A percentile compares a stretch with the other conserved stretches of the same genome.
Evolutionary conservation across 768 basidiomycete species (phyloP).

Genomic region (Pleurotus djamor): DNA sequence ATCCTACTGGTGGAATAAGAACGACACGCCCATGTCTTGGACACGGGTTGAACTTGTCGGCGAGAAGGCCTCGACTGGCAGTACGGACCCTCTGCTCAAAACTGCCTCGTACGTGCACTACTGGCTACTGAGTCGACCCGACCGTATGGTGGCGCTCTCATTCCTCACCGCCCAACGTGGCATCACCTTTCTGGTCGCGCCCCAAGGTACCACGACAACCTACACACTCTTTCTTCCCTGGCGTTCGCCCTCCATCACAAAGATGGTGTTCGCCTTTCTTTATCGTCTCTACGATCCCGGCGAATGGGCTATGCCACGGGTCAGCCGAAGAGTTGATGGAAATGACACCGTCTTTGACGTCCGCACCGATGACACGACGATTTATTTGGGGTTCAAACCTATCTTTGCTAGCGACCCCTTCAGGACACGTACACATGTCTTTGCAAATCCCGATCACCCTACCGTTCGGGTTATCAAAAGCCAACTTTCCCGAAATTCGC

Average conservation of each 20-base stretch:
- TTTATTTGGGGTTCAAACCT: neutral
- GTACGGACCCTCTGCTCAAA: neutral
- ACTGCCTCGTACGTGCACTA: neutral
- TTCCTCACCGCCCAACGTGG: neutral
- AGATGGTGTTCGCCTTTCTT: neutral
- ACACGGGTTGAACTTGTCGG: neutral
- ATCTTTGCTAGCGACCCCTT: neutral
- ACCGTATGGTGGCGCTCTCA: neutral
- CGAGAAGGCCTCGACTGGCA: neutral
- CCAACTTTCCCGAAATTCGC: neutral
- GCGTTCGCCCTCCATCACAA: neutral
- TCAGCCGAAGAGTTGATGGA: neutral
- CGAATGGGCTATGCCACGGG: neutral
- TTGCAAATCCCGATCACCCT: neutral
- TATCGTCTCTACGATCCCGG: neutral
- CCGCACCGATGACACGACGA: neutral
- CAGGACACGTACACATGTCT: neutral
- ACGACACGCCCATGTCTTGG: neutral
- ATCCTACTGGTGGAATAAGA: neutral
- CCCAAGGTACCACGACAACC: neutral
- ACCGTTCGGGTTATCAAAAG: neutral
- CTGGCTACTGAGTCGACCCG: neutral
- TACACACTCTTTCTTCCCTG: neutral
- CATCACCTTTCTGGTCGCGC: neutral
- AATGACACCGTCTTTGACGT: neutral